Base-by-base conservation (phyloP, 2,329 filamentous ascomycete species). In the Ambrosiella beaveri region DNA sequence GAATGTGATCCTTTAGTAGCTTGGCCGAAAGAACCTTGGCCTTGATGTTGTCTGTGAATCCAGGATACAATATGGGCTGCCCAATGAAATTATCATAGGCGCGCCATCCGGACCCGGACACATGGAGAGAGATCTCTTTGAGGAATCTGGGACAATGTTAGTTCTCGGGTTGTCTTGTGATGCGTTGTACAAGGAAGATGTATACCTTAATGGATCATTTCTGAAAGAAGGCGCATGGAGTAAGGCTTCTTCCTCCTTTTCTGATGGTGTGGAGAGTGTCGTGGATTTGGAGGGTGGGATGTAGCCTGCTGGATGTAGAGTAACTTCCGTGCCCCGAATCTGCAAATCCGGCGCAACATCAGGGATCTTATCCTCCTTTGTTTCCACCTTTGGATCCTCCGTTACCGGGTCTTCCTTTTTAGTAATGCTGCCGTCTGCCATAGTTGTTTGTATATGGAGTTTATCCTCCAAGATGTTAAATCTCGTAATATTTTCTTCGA, bases 21-120 rank as follows among this genome's bases (percentile, higher is more conserved):
- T 84, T 80, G 40, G 86, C 88, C 13, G 78, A 81, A 64, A 96
- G 73, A 36, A 97, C 85, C 64, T 79, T 76, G 19, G 75, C 74
- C 71, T 86, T 95, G 80, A 98, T 95, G 60, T 88, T 82, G 63
- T 96, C 91, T 36, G 84, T 85, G 71, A 95, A 98, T 35, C 93
- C 93, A 0, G 84, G 73, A 69, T 96, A 98, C 73, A 91, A 97
- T 62, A 96, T 84, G 8, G 89, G 88, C 68, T 95, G 90, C 19
- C 93, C 93, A 64, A 97, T 84, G 62, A 90, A 79, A 62, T 85
- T 75, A 66, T 97, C 88, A 73, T 98, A 98, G 61, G 87, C 88
- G 61, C 93, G 86, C 93, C 93, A 98, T 68, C 90, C 91, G 55
- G 86, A 85, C 57, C 93, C 93, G 11, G 88, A 91, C 62, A 97